These are phyloP conservation scores for Penicillium pulvis DNA, from an alignment of 495 filamentous ascomycete species.

Conservation along the genomic window DNA sequence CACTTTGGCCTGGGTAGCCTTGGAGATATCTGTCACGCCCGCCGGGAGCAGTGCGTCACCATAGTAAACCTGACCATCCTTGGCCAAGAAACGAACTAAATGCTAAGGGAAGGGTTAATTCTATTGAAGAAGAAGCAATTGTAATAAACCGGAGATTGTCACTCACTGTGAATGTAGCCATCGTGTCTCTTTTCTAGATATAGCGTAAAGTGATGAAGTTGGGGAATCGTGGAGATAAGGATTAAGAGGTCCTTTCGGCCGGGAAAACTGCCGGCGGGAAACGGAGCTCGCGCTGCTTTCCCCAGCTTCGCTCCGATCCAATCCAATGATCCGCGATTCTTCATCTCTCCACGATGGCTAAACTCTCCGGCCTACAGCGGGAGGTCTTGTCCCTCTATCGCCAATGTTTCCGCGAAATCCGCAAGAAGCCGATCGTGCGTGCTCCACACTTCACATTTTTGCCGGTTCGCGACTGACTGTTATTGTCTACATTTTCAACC, in stretches of 20 bases:
- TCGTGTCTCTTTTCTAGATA: background rate
- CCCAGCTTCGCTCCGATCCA: slow-evolving; percentile 13
- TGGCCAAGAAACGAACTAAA: slow-evolving; percentile 77
- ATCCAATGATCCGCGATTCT: slow-evolving; percentile 8
- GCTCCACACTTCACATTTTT: background rate
- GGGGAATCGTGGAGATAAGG: slow-evolving; percentile 5
- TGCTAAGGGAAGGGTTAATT: slow-evolving; percentile 46
- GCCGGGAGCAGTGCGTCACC: slow-evolving; percentile 78
- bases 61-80: slow-evolving; percentile 75
- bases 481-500: background rate
- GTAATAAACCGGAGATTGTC: background rate
- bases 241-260: slow-evolving; percentile 16
- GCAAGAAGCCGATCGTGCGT: slow-evolving; percentile 78
- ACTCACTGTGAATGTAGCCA: slow-evolving; percentile 20
- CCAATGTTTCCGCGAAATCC: slow-evolving; percentile 75
- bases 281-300: slow-evolving; percentile 17
- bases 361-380: slow-evolving; percentile 86
- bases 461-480: background rate
- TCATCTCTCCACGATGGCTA: slow-evolving; percentile 32
- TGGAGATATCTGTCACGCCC: slow-evolving; percentile 66
- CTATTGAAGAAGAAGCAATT: background rate
- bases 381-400: slow-evolving; percentile 87
- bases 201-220: background rate
- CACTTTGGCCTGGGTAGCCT: slow-evolving; percentile 65
- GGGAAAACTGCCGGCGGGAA: slow-evolving; percentile 29